Evolutionary conservation across 2,329 filamentous ascomycete genomes (phyloP), one percentile per base, ranked within the genome.

Genomic region (Fusarium domesticum): DNA sequence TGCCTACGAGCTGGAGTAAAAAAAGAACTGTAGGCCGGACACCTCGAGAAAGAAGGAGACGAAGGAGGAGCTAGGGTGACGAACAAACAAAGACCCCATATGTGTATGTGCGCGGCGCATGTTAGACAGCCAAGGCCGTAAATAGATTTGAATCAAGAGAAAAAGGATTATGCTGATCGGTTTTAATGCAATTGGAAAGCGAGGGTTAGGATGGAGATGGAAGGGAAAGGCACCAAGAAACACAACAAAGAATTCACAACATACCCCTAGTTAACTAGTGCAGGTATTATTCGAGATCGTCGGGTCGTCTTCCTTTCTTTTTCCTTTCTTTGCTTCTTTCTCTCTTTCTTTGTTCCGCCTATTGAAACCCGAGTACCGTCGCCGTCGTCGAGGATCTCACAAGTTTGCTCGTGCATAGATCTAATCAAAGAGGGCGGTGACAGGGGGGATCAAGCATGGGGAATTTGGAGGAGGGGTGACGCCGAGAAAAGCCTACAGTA

Each of bases 391-490:
- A 45, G 51, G 52, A 57, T 59, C 52, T 56, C 35, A 31, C 43
- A 36, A 34, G 32, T 54, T 53, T 56, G 57, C 54, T 58, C 46
- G 47, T 56, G 55, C 55, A 45, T 44, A 60, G 57, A 60, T 59
- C 57, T 60, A 45, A 28, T 28, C 44, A 39, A 45, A 53, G 36
- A 45, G 42, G 48, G 45, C 43, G 47, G 41, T 57, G 51, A 47
- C 54, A 59, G 54, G 51, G 57, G 23, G 23, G 23, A 51, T 48
- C 48, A 58, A 54, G 52, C 48, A 53, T 50, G 40, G 52, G 50
- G 44, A 35, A 50, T 47, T 42, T 52, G 42, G 49, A 46, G 47
- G 45, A 39, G 37, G 47, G 42, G 47, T 46, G 35, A 39, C 33
- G 41, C 37, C 23, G 14, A 11, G 23, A 28, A 28, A 8, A 10